Evolutionary conservation across 1,284 basidiomycete genomes (phyloP), one percentile per base, ranked within the genome.

Genomic region (Marasmius fiardii): DNA sequence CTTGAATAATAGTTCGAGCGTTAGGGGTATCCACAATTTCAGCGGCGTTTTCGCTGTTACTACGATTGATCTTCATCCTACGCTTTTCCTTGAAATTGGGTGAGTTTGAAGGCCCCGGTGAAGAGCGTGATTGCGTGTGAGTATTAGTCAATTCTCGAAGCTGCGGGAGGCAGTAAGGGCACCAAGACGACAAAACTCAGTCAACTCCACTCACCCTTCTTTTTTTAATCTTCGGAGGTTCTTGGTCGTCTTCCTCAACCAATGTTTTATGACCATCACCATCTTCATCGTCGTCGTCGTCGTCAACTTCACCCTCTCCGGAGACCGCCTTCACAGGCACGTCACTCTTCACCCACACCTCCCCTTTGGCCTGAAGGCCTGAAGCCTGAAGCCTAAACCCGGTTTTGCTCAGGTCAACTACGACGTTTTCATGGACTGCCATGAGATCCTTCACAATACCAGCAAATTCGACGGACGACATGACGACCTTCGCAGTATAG

Each of bases 271-370:
- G n/a, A 24, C 26, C 44, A 16, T 28, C 44, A 11, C 44, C 44
- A 20, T 31, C 47, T 2, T 31, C 31, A 7, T 12, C 33, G 12
- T 14, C 18, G 33, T 49, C 47, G 26, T 26, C n/a, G n/a, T n/a
- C n/a, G n/a, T n/a, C n/a, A n/a, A n/a, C n/a, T n/a, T n/a, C n/a
- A n/a, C n/a, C 26, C 10, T 49, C 47, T 18, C 33, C 26, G 8
- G 12, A 3, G 28, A 31, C 26, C 33, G 26, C 1, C n/a, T n/a
- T 31, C 3, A 49, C 24, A 8, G 23, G 47, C 12, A 18, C 23
- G 28, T 49, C 47, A 20, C 26, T 26, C 47, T 49, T 49, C 26
- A 49, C 23, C 47, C 47, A 49, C n/a, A 49, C 47, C 18, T 49
- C 26, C 4, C 47, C 47, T 16, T 7, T 49, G 1, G 47, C 23